Evolutionary conservation across 2,329 filamentous ascomycete species (phyloP).

Genomic region (Ilyonectria destructans): DNA sequence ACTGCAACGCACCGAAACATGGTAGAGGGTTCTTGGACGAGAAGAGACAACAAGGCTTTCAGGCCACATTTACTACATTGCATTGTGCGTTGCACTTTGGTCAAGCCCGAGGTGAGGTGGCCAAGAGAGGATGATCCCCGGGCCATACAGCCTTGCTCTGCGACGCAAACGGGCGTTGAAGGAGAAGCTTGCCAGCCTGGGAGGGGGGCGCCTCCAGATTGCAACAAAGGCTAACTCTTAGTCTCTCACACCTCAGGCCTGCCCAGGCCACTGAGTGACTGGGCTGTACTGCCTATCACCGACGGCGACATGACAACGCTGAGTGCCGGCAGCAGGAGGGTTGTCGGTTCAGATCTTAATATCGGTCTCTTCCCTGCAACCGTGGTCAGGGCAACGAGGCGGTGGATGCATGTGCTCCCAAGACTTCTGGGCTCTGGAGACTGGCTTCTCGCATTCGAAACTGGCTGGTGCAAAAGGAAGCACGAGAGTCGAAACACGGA

Average conservation of each 20-base stretch:
- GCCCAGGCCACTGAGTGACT: neutral
- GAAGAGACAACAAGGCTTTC: neutral
- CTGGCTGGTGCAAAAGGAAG: no score
- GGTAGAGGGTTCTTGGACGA: neutral
- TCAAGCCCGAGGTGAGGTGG: neutral
- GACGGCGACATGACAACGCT: neutral
- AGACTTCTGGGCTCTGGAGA: no score
- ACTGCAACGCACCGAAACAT: neutral
- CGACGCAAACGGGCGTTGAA: neutral
- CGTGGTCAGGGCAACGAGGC: no score
- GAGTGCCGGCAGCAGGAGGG: no score
- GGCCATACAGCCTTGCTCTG: no score
- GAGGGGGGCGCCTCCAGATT: neutral
- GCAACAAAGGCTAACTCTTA: no score
- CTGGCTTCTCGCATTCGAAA: no score
- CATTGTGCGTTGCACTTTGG: neutral
- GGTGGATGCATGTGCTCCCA: no score
- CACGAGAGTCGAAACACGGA: no score
- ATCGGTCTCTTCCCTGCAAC: no score
- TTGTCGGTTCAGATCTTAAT: no score
- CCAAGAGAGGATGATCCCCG: neutral
- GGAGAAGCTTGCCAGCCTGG: neutral
- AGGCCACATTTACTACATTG: neutral
- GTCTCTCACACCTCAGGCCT: neutral
- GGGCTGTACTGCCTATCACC: neutral